phyloP scores from a whole-genome alignment of 2,329 filamentous ascomycete genomes.

The Aspergillus pseudoterreus region DNA sequence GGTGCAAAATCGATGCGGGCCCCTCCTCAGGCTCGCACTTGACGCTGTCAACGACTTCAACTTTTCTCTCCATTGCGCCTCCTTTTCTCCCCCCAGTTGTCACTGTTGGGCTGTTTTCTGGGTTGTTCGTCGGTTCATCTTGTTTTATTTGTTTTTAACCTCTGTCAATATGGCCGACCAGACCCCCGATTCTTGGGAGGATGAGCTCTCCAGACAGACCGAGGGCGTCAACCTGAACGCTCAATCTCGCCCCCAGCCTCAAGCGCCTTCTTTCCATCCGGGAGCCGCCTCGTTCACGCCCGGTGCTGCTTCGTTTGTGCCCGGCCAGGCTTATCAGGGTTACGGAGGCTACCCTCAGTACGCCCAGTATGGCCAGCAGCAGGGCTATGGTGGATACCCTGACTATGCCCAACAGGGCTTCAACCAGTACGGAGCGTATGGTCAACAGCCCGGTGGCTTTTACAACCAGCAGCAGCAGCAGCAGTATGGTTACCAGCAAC shows the following conservation, averaged over 20 bases:
- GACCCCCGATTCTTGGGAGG: constrained; percentile 86
- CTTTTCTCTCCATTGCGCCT: constrained; percentile 1
- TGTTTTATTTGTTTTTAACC: constrained; percentile 18
- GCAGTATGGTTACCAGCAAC: constrained; percentile 23
- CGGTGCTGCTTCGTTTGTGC: constrained; percentile 67
- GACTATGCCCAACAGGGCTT: constrained; percentile 40
- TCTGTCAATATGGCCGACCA: constrained; percentile 67
- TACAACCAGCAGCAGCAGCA: constrained; percentile 43
- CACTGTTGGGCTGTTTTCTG: constrained; percentile 13
- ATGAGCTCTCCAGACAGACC: constrained; percentile 76
- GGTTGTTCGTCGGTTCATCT: constrained; percentile 20
- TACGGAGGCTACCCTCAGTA: constrained; percentile 52
- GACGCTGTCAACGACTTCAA: not conserved
- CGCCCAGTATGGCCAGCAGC: constrained; percentile 50
- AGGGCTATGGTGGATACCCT: constrained; percentile 49
- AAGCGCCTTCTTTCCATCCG: constrained; percentile 58
- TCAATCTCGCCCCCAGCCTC: constrained; percentile 46
- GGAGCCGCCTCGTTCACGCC: constrained; percentile 63
- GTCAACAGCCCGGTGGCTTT: constrained; percentile 35
- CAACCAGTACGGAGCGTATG: constrained; percentile 43
- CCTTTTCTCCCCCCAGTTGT: constrained; percentile 6
- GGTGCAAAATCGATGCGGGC: constrained; percentile 27
- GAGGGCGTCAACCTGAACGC: constrained; percentile 71
- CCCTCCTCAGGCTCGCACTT: constrained; percentile 21
- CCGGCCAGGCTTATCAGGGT: constrained; percentile 64